Evolutionary conservation across 192 early-diverging fungal species (phyloP), one percentile per base, ranked within the genome.

Genomic region (Backusella sp.): DNA sequence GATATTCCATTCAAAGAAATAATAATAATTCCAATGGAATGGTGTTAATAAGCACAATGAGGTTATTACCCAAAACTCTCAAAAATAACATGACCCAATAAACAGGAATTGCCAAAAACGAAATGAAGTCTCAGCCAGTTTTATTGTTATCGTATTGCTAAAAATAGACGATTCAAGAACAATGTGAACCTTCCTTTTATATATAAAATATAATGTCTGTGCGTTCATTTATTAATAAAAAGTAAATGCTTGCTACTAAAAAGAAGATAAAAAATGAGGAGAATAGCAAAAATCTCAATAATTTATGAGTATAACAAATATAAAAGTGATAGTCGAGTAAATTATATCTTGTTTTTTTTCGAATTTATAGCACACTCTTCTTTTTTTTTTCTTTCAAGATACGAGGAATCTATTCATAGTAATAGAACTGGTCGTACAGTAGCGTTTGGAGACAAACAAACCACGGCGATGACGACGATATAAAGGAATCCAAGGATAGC

Each of bases 401-500:
- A 59, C n/a, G 23, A 59, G 53, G 11, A 59, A 59, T 26, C 6
- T 59, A 59, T 59, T 59, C 53, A 59, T 59, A 59, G 53, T 59
- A 26, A 59, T 59, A 59, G 53, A 59, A 26, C 53, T 26, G 23
- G 53, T 26, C 53, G 53, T 59, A 59, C 56, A 26, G 19, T 21
- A 59, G 8, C 56, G 56, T 59, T 59, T 59, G 4, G 56, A 59
- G 56, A 59, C 56, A 59, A 59, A 59, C 56, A 74, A 34, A 28
- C 59, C 56, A 75, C 67, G 53, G 28, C 70, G 78, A 52, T 56
- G 73, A 26, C 74, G 73, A 26, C 72, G 26, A 30, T 80, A 77
- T 17, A 77, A n/a, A 1, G 73, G 68, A 15, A 73, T 52, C 78
- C 78, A 80, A 32, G 78, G 78, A 66, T 80, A 80, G n/a, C 72